Base-by-base conservation (phyloP, 176 grass and related monocot genomes). In the Thinopyrum elongatum region DNA sequence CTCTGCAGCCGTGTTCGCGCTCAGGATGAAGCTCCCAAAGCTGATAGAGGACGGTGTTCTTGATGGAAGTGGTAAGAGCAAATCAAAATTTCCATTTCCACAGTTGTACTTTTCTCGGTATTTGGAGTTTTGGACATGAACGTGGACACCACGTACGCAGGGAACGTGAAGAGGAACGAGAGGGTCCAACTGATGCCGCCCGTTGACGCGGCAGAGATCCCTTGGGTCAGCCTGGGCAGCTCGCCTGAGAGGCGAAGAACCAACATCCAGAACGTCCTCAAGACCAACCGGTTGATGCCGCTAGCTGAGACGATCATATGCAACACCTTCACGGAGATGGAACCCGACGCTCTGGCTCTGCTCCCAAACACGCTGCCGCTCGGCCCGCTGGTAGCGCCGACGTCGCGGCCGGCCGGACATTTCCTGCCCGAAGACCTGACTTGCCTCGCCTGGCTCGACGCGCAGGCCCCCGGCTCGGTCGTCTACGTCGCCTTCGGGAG, bases 401-500 rank as follows among this genome's bases (percentile, higher is more conserved):
- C 42, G 31, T 78, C 33, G 7, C 87, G 41, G 71, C 14, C 25
- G 14, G 7, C 25, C 7, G 42, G 41, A 28, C 41, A 74, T 49
- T 74, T 74, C 71, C 4, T 74, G 91, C 80, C 82, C 0, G 78
- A 90, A 27, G 94, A 93, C 47, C 2, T 8, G 14, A 22, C 77
- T 19, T 96, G 81, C 69, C 74, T 89, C 23, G 4, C 61, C 25
- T 96, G 94, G 91, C 94, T 96, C 27, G 87, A 96, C 55, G 58
- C 44, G 4, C 88, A 91, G 58, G 41, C 51, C 0, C 57, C 71
- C 1, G 42, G 78, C 16, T 90, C 94, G 2, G 91, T 96, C 19
- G 15, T 96, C 60, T 96, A 91, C 33, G 72, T 90, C 19, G 91
- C 94, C n/a, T 96, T 96, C 67, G 92, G 92, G 16, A 97, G 92